These are phyloP conservation scores for Pseudoneurospora amorphoporcata DNA, from an alignment of 495 filamentous ascomycete species.

Conservation along the genomic window DNA sequence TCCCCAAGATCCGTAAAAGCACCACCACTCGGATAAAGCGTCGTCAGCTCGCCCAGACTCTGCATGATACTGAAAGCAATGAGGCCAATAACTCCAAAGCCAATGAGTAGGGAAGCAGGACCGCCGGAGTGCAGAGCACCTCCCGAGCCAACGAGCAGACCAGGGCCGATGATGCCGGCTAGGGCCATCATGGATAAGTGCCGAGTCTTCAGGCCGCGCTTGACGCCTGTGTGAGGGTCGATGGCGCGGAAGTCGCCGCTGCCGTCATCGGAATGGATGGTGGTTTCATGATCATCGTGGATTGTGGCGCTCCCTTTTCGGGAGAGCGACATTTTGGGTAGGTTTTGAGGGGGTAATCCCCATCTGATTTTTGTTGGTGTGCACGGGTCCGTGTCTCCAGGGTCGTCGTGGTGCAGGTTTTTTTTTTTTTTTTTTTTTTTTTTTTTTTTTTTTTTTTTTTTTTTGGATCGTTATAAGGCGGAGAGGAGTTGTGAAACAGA, in stretches of 20 bases:
- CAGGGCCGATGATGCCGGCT: conserved; percentile 47
- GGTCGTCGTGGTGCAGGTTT: not conserved
- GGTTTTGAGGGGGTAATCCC: not conserved
- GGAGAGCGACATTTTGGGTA: not conserved
- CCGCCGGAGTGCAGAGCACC: conserved; percentile 51
- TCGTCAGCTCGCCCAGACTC: conserved; percentile 59
- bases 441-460: no score
- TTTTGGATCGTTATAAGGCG: not conserved
- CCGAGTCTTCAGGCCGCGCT: conserved; percentile 52
- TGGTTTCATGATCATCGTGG: not conserved
- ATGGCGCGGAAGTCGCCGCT: conserved; percentile 31
- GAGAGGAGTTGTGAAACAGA: not conserved
- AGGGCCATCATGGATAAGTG: conserved; percentile 66
- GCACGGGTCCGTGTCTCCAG: not conserved
- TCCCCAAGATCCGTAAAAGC: conserved; percentile 51
- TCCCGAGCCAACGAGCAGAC: conserved; percentile 47
- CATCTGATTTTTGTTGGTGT: not conserved
- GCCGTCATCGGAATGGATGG: not conserved
- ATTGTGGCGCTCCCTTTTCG: not conserved
- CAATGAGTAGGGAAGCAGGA: conserved; percentile 52
- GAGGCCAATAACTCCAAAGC: conserved; percentile 55
- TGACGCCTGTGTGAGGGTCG: conserved; percentile 39
- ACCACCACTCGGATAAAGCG: conserved; percentile 58
- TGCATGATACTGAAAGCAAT: conserved; percentile 55
- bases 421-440: no score